Conservation (phyloP, 169 alveolate genomes). For the Plasmodium vivax region DNA sequence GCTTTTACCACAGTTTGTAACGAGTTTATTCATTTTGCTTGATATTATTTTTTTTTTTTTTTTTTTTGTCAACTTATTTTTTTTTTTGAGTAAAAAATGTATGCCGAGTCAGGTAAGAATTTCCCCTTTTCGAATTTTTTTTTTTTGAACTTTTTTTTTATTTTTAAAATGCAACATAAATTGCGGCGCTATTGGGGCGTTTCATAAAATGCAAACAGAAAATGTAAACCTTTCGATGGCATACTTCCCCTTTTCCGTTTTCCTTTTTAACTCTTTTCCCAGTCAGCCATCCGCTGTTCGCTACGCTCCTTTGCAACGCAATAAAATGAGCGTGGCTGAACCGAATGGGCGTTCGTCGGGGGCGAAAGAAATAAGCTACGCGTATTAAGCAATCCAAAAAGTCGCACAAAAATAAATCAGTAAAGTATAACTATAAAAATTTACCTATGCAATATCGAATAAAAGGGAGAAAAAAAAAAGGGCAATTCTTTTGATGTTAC, state of each 20-base stretch:
- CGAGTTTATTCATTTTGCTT: neutral
- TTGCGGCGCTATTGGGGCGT: neutral
- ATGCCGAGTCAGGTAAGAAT: neutral
- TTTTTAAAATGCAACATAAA: conserved; percentile 4
- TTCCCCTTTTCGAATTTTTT: neutral
- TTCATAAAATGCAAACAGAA: neutral
- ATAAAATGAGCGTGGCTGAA: neutral
- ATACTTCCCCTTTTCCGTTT: neutral
- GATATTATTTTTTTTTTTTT: neutral
- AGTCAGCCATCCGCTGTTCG: neutral
- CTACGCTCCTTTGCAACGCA: neutral
- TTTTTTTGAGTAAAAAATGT: neutral
- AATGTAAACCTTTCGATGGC: neutral
- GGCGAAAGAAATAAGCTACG: neutral
- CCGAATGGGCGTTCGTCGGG: neutral
- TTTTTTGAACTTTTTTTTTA: neutral
- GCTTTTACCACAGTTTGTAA: neutral
- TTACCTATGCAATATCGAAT: neutral
- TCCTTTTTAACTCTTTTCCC: neutral
- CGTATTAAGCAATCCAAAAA: neutral
- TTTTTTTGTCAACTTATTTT: conserved; percentile 1
- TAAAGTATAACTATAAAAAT: neutral
- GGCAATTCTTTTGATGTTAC: neutral
- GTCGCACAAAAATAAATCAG: neutral
- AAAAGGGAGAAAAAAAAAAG: neutral